Evolutionary conservation across 805 yeast species (phyloP).

Genomic region (Candida maesae): DNA sequence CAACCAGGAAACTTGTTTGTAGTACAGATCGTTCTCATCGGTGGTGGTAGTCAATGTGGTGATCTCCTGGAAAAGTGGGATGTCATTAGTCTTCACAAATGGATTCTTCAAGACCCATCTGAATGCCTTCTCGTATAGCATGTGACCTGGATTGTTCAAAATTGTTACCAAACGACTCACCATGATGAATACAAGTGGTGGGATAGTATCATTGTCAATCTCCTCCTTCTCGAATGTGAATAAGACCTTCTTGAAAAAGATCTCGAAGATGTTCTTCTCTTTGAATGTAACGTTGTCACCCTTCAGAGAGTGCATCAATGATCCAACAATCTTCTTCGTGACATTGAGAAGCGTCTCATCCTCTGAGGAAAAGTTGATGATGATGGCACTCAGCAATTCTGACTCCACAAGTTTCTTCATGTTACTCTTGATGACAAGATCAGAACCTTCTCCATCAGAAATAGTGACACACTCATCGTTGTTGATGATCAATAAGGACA

Average conservation of each 20-base stretch:
- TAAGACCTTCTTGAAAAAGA: constrained; percentile 43
- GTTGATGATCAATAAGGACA: constrained; percentile 56
- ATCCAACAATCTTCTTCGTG: constrained; percentile 40
- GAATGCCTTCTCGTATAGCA: constrained; percentile 65
- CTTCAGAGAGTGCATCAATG: constrained; percentile 41
- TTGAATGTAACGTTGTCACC: constrained; percentile 43
- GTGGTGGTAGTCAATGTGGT: constrained; percentile 23
- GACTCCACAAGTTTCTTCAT: constrained; percentile 56
- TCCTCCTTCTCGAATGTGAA: constrained; percentile 29
- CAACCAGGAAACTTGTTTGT: constrained; percentile 65
- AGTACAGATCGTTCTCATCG: constrained; percentile 46
- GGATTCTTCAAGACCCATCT: constrained; percentile 57
- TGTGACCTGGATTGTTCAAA: constrained; percentile 66
- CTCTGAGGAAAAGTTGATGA: constrained; percentile 41
- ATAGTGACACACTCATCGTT: constrained; percentile 56
- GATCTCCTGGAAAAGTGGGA: constrained; percentile 40
- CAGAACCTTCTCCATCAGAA: constrained; percentile 28
- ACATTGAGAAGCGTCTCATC: constrained; percentile 31
- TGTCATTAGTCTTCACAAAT: constrained; percentile 34
- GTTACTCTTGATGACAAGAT: constrained; percentile 37
- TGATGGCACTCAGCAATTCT: constrained; percentile 47
- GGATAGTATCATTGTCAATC: constrained; percentile 21
- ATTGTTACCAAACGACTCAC: constrained; percentile 55
- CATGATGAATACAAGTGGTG: constrained; percentile 51
- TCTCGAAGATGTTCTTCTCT: constrained; percentile 52